Evolutionary conservation across 495 filamentous ascomycete species (phyloP).

Genomic region (Terfezia boudieri): DNA sequence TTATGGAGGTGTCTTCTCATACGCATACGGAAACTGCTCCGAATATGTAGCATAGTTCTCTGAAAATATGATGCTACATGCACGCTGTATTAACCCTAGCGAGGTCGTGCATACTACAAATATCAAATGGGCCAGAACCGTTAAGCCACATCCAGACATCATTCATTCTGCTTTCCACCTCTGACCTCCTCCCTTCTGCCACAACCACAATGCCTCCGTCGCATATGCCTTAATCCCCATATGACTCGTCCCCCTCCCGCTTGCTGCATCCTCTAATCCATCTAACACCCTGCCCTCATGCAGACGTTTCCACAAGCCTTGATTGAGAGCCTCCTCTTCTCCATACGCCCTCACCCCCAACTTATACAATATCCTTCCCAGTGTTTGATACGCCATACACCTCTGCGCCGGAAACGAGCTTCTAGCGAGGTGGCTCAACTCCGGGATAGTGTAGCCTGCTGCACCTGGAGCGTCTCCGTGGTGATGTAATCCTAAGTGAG

Average conservation of each 20-base stretch:
- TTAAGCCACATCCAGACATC: no score
- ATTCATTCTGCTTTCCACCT: conserved; percentile 13
- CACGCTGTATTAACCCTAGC: no score
- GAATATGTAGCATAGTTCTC: no score
- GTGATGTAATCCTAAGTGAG: conserved; percentile 66
- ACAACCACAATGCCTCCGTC: conserved; percentile 70
- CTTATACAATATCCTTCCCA: conserved; percentile 68
- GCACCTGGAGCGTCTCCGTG: conserved; percentile 83
- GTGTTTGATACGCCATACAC: conserved; percentile 75
- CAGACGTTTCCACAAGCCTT: conserved; percentile 54
- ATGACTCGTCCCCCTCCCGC: conserved; percentile 30
- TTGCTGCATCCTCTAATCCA: conserved; percentile 44
- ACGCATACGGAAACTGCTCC: no score
- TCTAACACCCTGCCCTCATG: conserved; percentile 54
- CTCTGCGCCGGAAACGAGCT: conserved; percentile 66
- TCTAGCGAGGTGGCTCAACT: conserved; percentile 62
- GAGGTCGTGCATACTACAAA: no score
- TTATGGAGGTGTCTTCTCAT: no score
- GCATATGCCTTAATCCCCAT: conserved; percentile 54
- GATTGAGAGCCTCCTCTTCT: conserved; percentile 27
- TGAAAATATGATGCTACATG: no score
- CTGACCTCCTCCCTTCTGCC: conserved; percentile 18
- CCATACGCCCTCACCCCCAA: conserved; percentile 43
- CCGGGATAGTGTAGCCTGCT: conserved; percentile 80
- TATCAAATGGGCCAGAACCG: no score